Evolutionary conservation across 2,329 filamentous ascomycete genomes (phyloP).

Genomic region (Diaporthe vaccinii): DNA sequence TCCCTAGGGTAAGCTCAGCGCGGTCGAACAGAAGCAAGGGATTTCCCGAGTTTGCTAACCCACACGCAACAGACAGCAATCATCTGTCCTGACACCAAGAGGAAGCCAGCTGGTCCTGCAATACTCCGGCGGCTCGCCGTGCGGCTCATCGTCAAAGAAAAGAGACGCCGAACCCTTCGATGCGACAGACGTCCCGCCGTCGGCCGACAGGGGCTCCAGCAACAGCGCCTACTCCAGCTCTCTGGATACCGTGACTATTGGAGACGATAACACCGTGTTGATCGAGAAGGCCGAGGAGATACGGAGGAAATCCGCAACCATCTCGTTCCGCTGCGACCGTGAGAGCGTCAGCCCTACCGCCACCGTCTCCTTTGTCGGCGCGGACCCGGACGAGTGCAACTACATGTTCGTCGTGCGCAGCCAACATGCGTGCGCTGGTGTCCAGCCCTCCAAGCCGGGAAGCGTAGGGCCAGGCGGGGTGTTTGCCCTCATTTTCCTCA

Average conservation of each 20-base stretch:
- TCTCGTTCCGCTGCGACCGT: constrained; percentile 93
- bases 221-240: constrained; percentile 37
- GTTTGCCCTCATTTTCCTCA: constrained; percentile 86
- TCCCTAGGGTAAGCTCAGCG: constrained; percentile 75
- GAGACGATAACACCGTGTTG: constrained; percentile 50
- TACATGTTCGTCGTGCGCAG: constrained; percentile 97
- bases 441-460: constrained; percentile 79
- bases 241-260: constrained; percentile 42
- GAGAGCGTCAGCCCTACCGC: constrained; percentile 79
- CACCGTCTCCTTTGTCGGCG: constrained; percentile 84
- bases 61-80: constrained; percentile 63
- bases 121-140: constrained; percentile 83
- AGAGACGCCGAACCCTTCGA: constrained; percentile 49
- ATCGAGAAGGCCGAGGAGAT: constrained; percentile 34
- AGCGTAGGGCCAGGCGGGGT: constrained; percentile 79
- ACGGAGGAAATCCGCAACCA: constrained; percentile 84
- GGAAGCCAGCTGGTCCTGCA: constrained; percentile 83
- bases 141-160: constrained; percentile 64
- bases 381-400: constrained; percentile 88
- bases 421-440: constrained; percentile 80
- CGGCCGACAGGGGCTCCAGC: constrained; percentile 9
- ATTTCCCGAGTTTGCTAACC: constrained; percentile 33
- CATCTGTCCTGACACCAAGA: constrained; percentile 66
- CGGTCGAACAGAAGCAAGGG: not conserved
- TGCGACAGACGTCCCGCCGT: constrained; percentile 46